Conservation (phyloP, 2,329 filamentous ascomycete species). For the Juglanconis oblonga region DNA sequence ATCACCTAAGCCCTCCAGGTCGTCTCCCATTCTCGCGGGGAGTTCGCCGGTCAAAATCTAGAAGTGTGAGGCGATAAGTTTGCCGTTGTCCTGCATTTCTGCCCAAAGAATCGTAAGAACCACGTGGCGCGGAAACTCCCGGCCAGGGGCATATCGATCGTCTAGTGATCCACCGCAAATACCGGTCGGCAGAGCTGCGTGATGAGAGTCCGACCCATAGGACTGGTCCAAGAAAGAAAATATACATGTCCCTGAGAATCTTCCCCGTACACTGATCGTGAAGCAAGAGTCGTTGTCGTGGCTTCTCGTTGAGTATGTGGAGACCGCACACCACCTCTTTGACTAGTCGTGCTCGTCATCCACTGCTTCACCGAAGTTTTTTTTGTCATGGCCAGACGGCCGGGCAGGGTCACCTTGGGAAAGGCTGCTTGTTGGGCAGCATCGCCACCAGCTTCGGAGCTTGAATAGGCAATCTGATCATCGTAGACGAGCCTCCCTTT, state of each 20-base stretch:
- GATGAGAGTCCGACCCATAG: neutral
- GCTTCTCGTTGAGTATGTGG: neutral
- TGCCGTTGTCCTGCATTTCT: too few species aligned
- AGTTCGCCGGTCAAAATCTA: neutral
- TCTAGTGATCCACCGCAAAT: neutral
- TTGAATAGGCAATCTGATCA: too few species aligned
- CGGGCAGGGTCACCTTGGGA: neutral
- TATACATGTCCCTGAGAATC: neutral
- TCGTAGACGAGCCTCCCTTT: too few species aligned
- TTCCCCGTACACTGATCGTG: neutral
- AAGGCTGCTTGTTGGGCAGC: too few species aligned
- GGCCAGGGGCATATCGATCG: neutral
- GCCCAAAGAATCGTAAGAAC: neutral
- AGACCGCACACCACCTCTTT: neutral
- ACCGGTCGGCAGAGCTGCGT: neutral
- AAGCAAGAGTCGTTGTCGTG: neutral
- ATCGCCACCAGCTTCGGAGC: too few species aligned
- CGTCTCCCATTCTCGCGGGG: neutral
- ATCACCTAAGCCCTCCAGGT: neutral
- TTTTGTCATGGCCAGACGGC: neutral
- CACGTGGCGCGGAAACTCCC: neutral
- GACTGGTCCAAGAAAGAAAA: neutral
- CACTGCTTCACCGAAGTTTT: neutral
- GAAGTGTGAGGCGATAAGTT: neutral
- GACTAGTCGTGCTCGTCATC: too few species aligned